A percentile compares a stretch with the other conserved stretches of the same genome.
Conservation (phyloP, 495 filamentous ascomycete species). For the Aspergillus egyptiacus region DNA sequence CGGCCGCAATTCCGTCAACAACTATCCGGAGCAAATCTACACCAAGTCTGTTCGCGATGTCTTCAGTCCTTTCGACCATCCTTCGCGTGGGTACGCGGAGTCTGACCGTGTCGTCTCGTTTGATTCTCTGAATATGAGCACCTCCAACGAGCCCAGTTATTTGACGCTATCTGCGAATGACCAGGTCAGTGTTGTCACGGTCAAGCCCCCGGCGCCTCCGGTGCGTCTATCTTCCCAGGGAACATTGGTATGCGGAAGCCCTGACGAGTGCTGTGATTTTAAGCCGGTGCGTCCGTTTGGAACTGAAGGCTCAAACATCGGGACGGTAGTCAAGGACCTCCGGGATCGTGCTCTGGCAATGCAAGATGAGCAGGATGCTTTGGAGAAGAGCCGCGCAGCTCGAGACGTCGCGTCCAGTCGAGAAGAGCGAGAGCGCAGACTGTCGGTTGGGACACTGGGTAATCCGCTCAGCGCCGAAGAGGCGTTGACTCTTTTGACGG, state of each 20-base stretch:
- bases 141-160: conserved; percentile 55
- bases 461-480: conserved; percentile 31
- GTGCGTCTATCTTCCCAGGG: conserved; percentile 43
- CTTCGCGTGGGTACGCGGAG: conserved; percentile 41
- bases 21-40: conserved; percentile 40
- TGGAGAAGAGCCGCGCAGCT: conserved; percentile 9
- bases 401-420: conserved; percentile 31
- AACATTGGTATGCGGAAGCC: conserved; percentile 31
- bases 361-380: conserved; percentile 9
- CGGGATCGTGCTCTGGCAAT: conserved; percentile 22
- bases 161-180: conserved; percentile 65
- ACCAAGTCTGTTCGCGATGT: conserved; percentile 47
- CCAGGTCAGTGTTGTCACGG: conserved; percentile 54
- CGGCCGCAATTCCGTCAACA: conserved; percentile 35
- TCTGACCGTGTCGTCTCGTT: conserved; percentile 72
- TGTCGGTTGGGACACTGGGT: conserved; percentile 26
- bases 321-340: conserved; percentile 28
- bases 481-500: conserved; percentile 38
- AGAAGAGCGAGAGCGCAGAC: conserved; percentile 34
- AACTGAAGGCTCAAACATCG: conserved; percentile 25
- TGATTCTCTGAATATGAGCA: conserved; percentile 69
- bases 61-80: conserved; percentile 38
- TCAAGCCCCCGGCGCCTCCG: conserved; percentile 54
- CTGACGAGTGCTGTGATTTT: conserved; percentile 26
- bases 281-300: conserved; percentile 29